Base-by-base conservation (phyloP, 805 yeast genomes). In the Wickerhamiella sorbophila region DNA sequence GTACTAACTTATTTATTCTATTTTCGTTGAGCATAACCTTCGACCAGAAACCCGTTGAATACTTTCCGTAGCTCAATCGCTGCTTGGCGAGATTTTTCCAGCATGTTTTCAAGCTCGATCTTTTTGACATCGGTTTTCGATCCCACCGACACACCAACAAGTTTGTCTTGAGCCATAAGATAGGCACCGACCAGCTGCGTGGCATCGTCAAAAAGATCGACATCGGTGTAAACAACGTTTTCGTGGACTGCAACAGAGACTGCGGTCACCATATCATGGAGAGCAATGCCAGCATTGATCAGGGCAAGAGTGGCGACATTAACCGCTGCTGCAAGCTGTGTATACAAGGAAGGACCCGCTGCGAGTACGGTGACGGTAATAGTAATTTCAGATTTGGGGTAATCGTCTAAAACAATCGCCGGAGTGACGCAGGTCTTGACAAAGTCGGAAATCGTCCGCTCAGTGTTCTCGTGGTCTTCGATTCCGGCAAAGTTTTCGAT, bases 311-410 rank as follows among this genome's bases (percentile, higher is more conserved):
- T 73, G 0, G 82, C 69, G 31, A 76, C 70, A 48, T 76, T 77
- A n/a, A 74, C 66, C 2, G 77, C 62, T 63, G 77, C 72, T 19
- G 70, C 66, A 18, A 65, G 56, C 41, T 70, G 59, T 10, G 56
- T 44, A 35, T 49, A 48, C 15, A 43, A 27, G 20, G 50, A 56
- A 32, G 71, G 63, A 1, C 48, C 48, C 22, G 69, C 60, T 5
- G 78, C 66, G 22, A 87, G 68, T 5, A 88, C 64, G 32, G 79
- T 73, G 4, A 91, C 65, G 47, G 77, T 79, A 14, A 88, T 70
- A 53, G 79, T 91, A 44, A 88, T 83, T 16, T 87, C 76, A 2
- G 95, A 82, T 59, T 88, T 88, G 4, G 97, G 96, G 58, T 91
- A 91, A 47, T 77, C 76, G 12, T 72, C 72, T 27, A 84, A 63